These are phyloP conservation scores for Xerocomellus amylosporus DNA, from an alignment of 768 basidiomycete species.

Conservation along the genomic window DNA sequence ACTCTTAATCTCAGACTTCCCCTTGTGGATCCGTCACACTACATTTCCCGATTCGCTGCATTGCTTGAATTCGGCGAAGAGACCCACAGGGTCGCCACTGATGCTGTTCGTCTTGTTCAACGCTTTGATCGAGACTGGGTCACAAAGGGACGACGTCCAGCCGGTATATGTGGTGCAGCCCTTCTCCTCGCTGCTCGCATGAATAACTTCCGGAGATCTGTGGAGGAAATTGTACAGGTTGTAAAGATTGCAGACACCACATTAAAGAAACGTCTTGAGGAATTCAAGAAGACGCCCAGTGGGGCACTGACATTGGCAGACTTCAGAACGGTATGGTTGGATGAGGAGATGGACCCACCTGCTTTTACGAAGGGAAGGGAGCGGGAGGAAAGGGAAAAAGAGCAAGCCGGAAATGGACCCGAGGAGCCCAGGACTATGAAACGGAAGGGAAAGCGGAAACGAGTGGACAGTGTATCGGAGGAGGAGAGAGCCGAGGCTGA, in stretches of 20 bases:
- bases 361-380: slow-evolving; percentile 80
- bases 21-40: slow-evolving; percentile 93
- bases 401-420: slow-evolving; percentile 36
- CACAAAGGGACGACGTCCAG: slow-evolving; percentile 89
- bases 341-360: slow-evolving; percentile 90
- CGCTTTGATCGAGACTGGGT: slow-evolving; percentile 98
- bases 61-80: slow-evolving; percentile 96
- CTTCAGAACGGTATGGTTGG: slow-evolving; percentile 87
- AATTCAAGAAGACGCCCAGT: slow-evolving; percentile 89
- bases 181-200: slow-evolving; percentile 94
- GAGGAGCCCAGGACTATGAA: slow-evolving; percentile 28
- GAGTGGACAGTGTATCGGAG: slow-evolving; percentile 40
- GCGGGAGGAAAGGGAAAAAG: slow-evolving; percentile 57
- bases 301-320: slow-evolving; percentile 84
- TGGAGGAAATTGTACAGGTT: slow-evolving; percentile 97
- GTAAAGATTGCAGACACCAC: slow-evolving; percentile 99
- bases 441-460: slow-evolving; percentile 39
- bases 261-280: slow-evolving; percentile 86
- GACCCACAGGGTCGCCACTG: slow-evolving; percentile 85
- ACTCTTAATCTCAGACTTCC: slow-evolving; percentile 82
- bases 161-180: slow-evolving; percentile 96
- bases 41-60: slow-evolving; percentile 92
- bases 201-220: slow-evolving; percentile 93
- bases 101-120: slow-evolving; percentile 90
- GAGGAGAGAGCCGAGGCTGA: slow-evolving; percentile 23